phyloP scores from a whole-genome alignment of 257 asterid species.

The Capsicum rhomboideum region DNA sequence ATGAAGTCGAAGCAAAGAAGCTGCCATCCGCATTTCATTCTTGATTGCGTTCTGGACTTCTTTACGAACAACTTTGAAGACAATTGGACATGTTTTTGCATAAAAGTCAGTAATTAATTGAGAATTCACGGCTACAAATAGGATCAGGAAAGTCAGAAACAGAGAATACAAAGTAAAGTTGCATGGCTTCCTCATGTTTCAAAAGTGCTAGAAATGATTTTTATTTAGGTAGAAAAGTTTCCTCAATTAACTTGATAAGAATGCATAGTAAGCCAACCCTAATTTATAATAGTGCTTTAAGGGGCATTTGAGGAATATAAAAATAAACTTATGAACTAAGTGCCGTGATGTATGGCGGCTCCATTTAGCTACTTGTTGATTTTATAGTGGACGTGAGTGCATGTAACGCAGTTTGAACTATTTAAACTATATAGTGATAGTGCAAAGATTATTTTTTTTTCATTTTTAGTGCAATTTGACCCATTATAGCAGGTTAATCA shows the following conservation, averaged over 20 bases:
- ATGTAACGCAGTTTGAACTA: not conserved
- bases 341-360: not conserved
- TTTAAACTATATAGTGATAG: not conserved
- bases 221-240: not conserved
- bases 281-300: not conserved
- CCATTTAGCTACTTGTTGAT: not conserved
- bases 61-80: conserved; percentile 33
- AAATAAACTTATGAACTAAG: not conserved
- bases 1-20: conserved; percentile 68
- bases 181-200: not conserved
- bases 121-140: not conserved
- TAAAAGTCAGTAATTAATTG: not conserved
- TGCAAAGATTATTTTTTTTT: not conserved
- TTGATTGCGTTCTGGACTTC: conserved; percentile 48
- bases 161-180: not conserved
- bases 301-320: not conserved
- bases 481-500: too few relatives aligned
- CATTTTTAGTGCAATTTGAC: too few relatives aligned
- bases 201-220: not conserved
- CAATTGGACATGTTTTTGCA: not conserved
- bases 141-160: not conserved
- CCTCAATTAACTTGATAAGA: not conserved
- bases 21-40: conserved; percentile 75
- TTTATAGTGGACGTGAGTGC: not conserved
- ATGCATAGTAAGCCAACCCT: not conserved